phyloP scores from a whole-genome alignment of 129 eudicot species.

The Sambucus nigra region DNA sequence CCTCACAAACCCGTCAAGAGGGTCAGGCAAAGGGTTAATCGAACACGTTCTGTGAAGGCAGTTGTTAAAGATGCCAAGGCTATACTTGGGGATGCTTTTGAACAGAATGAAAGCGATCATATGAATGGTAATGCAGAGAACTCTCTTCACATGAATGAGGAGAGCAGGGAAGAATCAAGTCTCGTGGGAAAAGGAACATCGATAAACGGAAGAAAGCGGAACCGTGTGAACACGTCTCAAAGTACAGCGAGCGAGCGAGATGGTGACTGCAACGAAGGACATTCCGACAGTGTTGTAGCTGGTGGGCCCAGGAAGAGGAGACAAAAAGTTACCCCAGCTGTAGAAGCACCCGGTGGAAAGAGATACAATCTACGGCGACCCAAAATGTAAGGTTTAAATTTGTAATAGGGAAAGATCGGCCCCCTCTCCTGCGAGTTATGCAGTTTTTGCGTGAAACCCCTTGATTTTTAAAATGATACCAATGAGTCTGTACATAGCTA shows the following conservation, averaged over 20 bases:
- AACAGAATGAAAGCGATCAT: constrained; percentile 26
- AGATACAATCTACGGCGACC: constrained; percentile 78
- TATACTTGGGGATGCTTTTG: constrained; percentile 12
- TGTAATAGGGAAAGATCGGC: no score
- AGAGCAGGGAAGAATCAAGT: constrained; percentile 40
- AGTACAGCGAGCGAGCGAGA: constrained; percentile 42
- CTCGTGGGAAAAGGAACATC: constrained; percentile 21
- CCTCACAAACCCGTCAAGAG: constrained; percentile 29
- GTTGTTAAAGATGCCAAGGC: constrained; percentile 26
- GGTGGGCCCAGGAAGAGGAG: constrained; percentile 59
- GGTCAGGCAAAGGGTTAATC: constrained; percentile 30
- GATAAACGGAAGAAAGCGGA: constrained; percentile 47
- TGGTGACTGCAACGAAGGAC: constrained; percentile 38
- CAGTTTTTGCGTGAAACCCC: no score
- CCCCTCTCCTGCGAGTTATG: no score
- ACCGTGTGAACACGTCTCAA: constrained; percentile 28
- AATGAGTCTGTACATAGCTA: no score
- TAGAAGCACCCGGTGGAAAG: constrained; percentile 36
- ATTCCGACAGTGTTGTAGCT: constrained; percentile 45
- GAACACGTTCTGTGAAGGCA: constrained; percentile 35
- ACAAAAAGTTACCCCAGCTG: constrained; percentile 42
- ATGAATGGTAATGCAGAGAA: constrained; percentile 46
- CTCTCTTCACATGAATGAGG: constrained; percentile 34
- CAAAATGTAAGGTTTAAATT: constrained; percentile 37
- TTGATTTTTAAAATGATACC: no score